These are phyloP conservation scores for Thermothielavioides terrestris DNA, from an alignment of 495 filamentous ascomycete genomes.

Conservation along the genomic window DNA sequence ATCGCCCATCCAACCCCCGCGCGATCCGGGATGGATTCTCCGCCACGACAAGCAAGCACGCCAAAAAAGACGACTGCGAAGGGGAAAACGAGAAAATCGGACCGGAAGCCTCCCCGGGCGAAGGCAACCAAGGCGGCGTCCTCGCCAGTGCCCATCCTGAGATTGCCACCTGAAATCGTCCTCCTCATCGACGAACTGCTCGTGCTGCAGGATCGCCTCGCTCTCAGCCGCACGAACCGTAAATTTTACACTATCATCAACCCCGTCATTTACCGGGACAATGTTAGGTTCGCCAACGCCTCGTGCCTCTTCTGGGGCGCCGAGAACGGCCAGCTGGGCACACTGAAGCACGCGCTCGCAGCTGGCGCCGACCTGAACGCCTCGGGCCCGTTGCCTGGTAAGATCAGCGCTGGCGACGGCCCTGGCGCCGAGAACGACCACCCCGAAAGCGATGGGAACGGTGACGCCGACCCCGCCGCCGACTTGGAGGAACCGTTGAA, in stretches of 20 bases:
- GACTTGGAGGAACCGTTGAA: constrained; percentile 4
- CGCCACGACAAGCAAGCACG: not conserved
- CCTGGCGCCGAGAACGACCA: not conserved
- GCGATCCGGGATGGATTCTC: constrained; percentile 8
- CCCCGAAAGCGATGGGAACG: constrained; percentile 2
- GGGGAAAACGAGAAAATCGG: constrained; percentile 3
- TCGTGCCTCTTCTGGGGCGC: constrained; percentile 19
- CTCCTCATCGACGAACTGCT: constrained; percentile 21
- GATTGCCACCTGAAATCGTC: constrained; percentile 20
- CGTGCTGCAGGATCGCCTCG: constrained; percentile 11
- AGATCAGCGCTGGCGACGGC: constrained; percentile 1
- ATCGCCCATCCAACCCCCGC: not conserved
- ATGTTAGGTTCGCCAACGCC: constrained; percentile 9
- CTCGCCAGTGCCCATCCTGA: constrained; percentile 12
- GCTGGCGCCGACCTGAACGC: constrained; percentile 20
- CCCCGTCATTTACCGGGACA: constrained; percentile 16
- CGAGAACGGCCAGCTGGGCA: constrained; percentile 18
- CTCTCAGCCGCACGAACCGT: constrained; percentile 12
- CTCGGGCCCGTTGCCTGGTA: constrained; percentile 10
- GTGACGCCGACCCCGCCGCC: not conserved
- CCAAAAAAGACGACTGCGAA: constrained; percentile 9
- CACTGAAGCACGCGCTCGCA: constrained; percentile 19
- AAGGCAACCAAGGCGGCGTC: constrained; percentile 2
- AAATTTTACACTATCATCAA: constrained; percentile 16
- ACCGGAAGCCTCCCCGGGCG: constrained; percentile 5